Conservation (phyloP, 164 flowering plant species). For the Protea cynaroides region DNA sequence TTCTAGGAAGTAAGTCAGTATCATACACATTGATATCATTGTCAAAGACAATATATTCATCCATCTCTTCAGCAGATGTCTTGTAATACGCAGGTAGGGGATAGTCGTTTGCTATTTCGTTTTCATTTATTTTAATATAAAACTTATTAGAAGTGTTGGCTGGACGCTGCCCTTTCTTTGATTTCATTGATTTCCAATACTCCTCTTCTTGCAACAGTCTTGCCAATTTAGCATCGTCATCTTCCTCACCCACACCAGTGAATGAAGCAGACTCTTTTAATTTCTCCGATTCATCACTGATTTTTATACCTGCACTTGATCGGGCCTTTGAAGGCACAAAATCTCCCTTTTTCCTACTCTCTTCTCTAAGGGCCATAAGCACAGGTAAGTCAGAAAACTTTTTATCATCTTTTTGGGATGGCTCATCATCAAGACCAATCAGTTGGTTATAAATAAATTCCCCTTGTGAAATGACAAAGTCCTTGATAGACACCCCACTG, state of each 20-base stretch:
- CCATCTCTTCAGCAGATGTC: slow-evolving; percentile 49
- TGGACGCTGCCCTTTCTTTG: slow-evolving; percentile 30
- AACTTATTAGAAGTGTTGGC: slow-evolving; percentile 35
- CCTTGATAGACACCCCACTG: slow-evolving; percentile 43
- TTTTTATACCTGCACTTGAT: slow-evolving; percentile 26
- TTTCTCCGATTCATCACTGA: slow-evolving; percentile 21
- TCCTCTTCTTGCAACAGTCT: slow-evolving; percentile 74
- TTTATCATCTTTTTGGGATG: slow-evolving; percentile 42
- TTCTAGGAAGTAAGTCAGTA: slow-evolving; percentile 58
- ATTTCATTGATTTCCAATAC: slow-evolving; percentile 57
- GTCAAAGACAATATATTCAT: slow-evolving; percentile 70
- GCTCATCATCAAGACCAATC: slow-evolving; percentile 69
- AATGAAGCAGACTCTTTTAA: slow-evolving; percentile 13
- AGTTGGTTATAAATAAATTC: slow-evolving; percentile 79
- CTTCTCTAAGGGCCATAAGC: slow-evolving; percentile 58
- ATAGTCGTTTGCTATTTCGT: slow-evolving; percentile 91
- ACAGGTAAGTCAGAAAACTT: slow-evolving; percentile 52
- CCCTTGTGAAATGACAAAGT: slow-evolving; percentile 72
- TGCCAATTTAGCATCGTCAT: slow-evolving; percentile 65
- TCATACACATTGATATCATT: slow-evolving; percentile 33
- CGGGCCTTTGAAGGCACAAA: slow-evolving; percentile 10
- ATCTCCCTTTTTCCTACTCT: slow-evolving; percentile 30
- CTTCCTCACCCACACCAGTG: slow-evolving; percentile 35
- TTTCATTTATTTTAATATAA: slow-evolving; percentile 87
- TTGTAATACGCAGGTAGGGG: slow-evolving; percentile 88